These are phyloP conservation scores for Coniochaeta sp. DNA, from an alignment of 2,329 filamentous ascomycete species.

Conservation along the genomic window DNA sequence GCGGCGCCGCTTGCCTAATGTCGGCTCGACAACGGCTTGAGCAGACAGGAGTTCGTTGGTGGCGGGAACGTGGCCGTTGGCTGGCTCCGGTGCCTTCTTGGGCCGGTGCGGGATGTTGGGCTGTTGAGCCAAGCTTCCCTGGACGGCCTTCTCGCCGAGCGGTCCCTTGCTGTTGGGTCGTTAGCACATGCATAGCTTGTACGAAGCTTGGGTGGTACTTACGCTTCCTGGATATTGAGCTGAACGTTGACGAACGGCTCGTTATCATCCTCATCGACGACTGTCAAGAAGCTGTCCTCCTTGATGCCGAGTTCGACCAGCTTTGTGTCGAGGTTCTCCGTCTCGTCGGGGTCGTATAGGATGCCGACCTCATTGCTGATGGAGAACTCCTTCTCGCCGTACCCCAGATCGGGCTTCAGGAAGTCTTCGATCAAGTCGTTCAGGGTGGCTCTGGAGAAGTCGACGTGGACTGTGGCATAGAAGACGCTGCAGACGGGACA, in stretches of 20 bases:
- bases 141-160: conserved; percentile 47
- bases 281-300: conserved; percentile 68
- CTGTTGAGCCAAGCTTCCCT: conserved; percentile 33
- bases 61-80: conserved; percentile 29
- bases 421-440: conserved; percentile 72
- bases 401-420: conserved; percentile 63
- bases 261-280: conserved; percentile 77
- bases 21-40: conserved; percentile 26
- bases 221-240: conserved; percentile 60
- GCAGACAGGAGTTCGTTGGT: conserved; percentile 30
- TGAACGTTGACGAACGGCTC: conserved; percentile 73
- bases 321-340: conserved; percentile 76
- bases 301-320: conserved; percentile 71
- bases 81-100: conserved; percentile 32
- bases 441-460: conserved; percentile 66
- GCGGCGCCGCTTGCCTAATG: conserved; percentile 38
- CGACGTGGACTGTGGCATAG: conserved; percentile 59
- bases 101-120: conserved; percentile 46
- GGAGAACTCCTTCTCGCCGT: conserved; percentile 70
- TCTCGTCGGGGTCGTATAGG: conserved; percentile 86
- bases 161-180: conserved; percentile 28
- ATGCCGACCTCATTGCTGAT: conserved; percentile 67
- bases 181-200: conserved; percentile 18
- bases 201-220: conserved; percentile 20
- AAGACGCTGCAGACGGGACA: conserved; percentile 79